phyloP scores from a whole-genome alignment of 2,329 filamentous ascomycete species.

The Colletotrichum scovillei region DNA sequence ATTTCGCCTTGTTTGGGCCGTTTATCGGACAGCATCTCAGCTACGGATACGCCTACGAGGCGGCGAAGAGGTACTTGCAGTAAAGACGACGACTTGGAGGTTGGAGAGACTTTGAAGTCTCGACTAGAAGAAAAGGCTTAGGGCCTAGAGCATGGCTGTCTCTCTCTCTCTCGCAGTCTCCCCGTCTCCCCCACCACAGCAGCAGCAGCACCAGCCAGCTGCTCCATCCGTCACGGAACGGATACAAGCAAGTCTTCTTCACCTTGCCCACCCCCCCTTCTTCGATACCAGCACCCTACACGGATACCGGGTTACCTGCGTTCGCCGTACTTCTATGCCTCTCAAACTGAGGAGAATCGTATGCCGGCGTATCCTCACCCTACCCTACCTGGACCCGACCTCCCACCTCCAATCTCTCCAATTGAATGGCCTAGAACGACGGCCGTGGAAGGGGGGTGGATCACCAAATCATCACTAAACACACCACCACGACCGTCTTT shows the following conservation, averaged over 20 bases:
- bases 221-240: not conserved
- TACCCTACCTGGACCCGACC: constrained; percentile 1
- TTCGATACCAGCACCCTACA: not conserved
- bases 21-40: not conserved
- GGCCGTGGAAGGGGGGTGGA: constrained; percentile 21
- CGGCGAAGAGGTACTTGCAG: not conserved
- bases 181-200: no score
- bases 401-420: constrained; percentile 23
- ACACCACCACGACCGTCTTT: constrained; percentile 29
- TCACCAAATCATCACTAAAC: constrained; percentile 33
- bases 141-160: not conserved
- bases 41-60: not conserved
- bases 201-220: no score
- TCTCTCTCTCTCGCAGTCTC: not conserved
- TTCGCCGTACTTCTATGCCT: not conserved
- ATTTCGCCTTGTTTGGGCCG: constrained; percentile 67
- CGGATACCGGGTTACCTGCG: not conserved
- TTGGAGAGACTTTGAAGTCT: not conserved
- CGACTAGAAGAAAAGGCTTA: not conserved
- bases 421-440: constrained; percentile 26
- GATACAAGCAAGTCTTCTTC: constrained; percentile 4
- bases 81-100: not conserved
- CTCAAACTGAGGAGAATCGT: not conserved
- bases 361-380: not conserved
- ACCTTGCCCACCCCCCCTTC: not conserved